Evolutionary conservation across 441 rosid species (phyloP).

Genomic region (Corymbia citriodora): DNA sequence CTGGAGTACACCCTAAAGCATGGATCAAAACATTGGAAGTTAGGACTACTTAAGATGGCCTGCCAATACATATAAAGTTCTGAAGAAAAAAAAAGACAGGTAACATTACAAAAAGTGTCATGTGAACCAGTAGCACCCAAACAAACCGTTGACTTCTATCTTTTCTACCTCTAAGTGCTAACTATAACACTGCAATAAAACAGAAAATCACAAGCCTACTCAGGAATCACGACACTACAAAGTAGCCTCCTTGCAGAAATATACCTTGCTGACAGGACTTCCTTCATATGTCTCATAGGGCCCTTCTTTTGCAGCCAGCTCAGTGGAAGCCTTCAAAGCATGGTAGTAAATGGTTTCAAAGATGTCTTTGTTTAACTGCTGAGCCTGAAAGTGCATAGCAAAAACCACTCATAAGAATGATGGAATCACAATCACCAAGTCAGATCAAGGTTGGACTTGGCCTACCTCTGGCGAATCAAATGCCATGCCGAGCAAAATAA

Average conservation of each 20-base stretch:
- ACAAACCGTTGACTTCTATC: background rate
- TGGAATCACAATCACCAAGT: background rate
- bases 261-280: conserved; percentile 87
- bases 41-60: background rate
- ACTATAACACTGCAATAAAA: background rate
- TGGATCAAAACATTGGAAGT: background rate
- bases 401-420: conserved; percentile 8
- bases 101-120: background rate
- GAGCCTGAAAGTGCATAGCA: conserved; percentile 46
- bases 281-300: conserved; percentile 73
- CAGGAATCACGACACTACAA: background rate
- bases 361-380: conserved; percentile 74
- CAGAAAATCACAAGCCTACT: background rate
- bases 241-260: background rate
- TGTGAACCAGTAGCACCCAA: background rate
- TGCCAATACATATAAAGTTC: background rate
- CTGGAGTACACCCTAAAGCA: conserved; percentile 71
- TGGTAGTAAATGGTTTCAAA: conserved; percentile 85
- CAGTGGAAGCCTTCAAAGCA: conserved; percentile 64
- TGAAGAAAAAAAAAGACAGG: background rate
- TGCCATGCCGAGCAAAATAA: conserved; percentile 85
- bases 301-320: conserved; percentile 61
- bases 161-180: background rate
- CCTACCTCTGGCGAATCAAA: conserved; percentile 83
- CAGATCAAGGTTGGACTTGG: background rate